Base-by-base conservation (phyloP, 1,284 basidiomycete species). In the Thecaphora frezii region DNA sequence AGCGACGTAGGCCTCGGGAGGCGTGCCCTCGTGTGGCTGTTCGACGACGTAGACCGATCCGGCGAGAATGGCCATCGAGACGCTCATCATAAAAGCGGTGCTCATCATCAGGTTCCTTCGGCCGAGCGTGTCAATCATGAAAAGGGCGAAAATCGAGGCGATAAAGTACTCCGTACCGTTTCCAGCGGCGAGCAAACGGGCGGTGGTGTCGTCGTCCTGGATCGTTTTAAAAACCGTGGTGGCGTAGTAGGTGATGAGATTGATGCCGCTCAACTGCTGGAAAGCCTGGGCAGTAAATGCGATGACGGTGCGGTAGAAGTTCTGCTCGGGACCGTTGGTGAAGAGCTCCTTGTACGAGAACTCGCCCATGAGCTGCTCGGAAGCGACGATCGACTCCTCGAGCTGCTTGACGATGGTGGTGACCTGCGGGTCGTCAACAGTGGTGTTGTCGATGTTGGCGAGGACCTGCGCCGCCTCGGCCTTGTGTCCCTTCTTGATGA, bases 121-220 rank as follows among this genome's bases (percentile, higher is more conserved):
- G 0, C 88, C 88, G 36, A 76, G 71, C 3, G 66, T 56, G 58
- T 81, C 80, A 66, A 88, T 86, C 40, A 87, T 81, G 65, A 76
- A 74, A 49, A 87, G 81, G 19, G 86, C 86, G 26, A 83, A 79
- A 64, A 86, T 83, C 19, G 85, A 85, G 36, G 85, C 85, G 21
- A 86, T 70, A 75, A 87, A 86, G 70, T 87, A 87, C 76, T 87
- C 86, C 5, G 87, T 87, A 43, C 86, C 86, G 70, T 88, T 87
- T 52, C 85, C 86, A 18, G 86, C 86, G 0, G 87, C 86, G 46
- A 89, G 81, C 51, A 88, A 83, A 46, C 87, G 84, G 3, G 86
- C 85, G 38, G 85, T 84, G 24, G 84, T 82, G 66, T 85, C 83
- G 45, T 84, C 83, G 40, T 86, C 83, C 69, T 56, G 46, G 45